phyloP scores from a whole-genome alignment of 345 rosid genomes.

The Eucalyptus curtisii region DNA sequence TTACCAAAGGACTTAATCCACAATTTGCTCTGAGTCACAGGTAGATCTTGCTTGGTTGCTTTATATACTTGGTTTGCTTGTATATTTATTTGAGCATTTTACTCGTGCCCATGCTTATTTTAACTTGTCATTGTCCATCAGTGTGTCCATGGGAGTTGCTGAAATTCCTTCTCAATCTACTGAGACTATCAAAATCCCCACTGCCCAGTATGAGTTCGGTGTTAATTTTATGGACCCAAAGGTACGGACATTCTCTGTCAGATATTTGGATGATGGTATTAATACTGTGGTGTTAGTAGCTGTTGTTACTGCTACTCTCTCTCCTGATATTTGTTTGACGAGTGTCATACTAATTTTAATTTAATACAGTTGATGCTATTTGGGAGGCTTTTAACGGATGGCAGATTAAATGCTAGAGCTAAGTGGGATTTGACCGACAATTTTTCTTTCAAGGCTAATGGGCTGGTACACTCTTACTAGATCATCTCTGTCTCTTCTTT shows the following conservation, averaged over 20 bases:
- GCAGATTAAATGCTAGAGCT: slow-evolving; percentile 78
- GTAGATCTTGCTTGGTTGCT: slow-evolving; percentile 12
- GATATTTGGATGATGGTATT: background rate
- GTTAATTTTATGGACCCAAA: slow-evolving; percentile 78
- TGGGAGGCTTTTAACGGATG: slow-evolving; percentile 88
- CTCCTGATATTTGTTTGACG: background rate
- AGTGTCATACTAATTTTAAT: background rate
- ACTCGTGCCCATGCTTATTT: background rate
- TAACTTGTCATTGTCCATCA: slow-evolving; percentile 3
- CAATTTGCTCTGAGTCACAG: slow-evolving; percentile 88
- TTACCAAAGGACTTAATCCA: slow-evolving; percentile 76
- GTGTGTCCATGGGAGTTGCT: slow-evolving; percentile 86
- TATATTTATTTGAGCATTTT: background rate
- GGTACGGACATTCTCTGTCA: slow-evolving; percentile 14
- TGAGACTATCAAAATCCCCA: slow-evolving; percentile 82
- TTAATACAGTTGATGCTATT: slow-evolving; percentile 71
- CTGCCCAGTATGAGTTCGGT: slow-evolving; percentile 89
- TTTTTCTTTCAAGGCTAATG: slow-evolving; percentile 70
- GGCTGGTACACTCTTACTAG: slow-evolving; percentile 36
- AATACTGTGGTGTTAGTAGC: background rate
- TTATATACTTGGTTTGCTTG: background rate
- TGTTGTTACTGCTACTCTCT: background rate
- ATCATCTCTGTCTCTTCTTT: background rate
- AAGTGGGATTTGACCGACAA: slow-evolving; percentile 81
- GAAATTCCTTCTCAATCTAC: slow-evolving; percentile 87